phyloP scores from a whole-genome alignment of 2,329 filamentous ascomycete species.

The Epichloe amarillans region DNA sequence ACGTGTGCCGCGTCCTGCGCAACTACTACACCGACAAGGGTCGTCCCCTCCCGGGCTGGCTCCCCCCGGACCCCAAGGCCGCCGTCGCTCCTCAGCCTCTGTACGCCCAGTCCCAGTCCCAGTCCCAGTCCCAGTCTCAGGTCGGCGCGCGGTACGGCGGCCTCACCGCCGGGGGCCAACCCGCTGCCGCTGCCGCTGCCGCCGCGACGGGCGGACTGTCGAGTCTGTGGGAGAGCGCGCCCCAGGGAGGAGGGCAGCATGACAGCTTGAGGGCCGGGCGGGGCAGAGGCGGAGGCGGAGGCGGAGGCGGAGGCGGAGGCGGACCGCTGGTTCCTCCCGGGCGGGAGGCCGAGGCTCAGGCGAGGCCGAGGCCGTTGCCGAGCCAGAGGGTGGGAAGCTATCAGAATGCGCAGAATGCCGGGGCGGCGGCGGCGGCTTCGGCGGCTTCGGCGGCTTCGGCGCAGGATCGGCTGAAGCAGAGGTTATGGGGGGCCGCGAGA shows the following conservation, averaged over 20 bases:
- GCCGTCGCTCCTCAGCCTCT: conserved; percentile 30
- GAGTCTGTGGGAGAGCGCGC: conserved; percentile 43
- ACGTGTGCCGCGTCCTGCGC: conserved; percentile 85
- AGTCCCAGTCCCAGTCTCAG: conserved; percentile 19
- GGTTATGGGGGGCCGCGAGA: conserved; percentile 54
- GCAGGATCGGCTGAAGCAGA: conserved; percentile 70
- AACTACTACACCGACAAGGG: conserved; percentile 88
- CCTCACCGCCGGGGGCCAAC: conserved; percentile 16
- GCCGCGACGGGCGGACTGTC: conserved; percentile 26
- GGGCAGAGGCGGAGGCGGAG: conserved; percentile 14
- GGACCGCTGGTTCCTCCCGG: not conserved
- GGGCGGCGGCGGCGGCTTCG: conserved; percentile 24
- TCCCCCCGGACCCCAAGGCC: conserved; percentile 72
- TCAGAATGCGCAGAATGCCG: conserved; percentile 42
- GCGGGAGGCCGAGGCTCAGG: conserved; percentile 18
- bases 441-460: conserved; percentile 58
- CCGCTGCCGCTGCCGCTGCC: no score
- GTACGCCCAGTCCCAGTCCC: conserved; percentile 25
- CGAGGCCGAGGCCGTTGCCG: conserved; percentile 47
- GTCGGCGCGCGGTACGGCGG: conserved; percentile 42
- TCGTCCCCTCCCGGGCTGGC: conserved; percentile 69
- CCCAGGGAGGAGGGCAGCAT: conserved; percentile 17
- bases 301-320: not conserved
- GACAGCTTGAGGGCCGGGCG: conserved; percentile 34
- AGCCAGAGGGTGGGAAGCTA: conserved; percentile 65